A percentile compares a stretch with the other conserved stretches of the same genome.
Evolutionary conservation across 371 early-diverging fungal genomes (phyloP).

Genomic region (Apophysomyces ossiformis): DNA sequence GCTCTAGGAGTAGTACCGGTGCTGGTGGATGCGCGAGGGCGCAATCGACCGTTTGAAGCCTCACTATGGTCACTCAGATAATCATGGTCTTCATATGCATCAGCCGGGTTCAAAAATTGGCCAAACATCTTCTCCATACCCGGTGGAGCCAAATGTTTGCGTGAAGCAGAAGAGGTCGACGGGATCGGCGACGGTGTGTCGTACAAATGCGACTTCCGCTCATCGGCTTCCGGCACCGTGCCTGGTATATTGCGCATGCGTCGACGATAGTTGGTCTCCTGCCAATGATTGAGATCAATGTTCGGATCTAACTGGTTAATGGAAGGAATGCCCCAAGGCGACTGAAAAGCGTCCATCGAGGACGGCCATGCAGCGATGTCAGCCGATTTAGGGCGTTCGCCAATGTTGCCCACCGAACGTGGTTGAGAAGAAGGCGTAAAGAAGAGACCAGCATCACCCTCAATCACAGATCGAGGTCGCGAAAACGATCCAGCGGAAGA

Average conservation of each 20-base stretch:
- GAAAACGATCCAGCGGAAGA: slow-evolving; percentile 8
- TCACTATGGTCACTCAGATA: slow-evolving; percentile 60
- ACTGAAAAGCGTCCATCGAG: slow-evolving; percentile 26
- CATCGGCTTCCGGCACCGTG: slow-evolving; percentile 54
- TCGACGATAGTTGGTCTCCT: slow-evolving; percentile 15
- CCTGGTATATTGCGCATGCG: slow-evolving; percentile 41
- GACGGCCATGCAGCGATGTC: slow-evolving; percentile 66
- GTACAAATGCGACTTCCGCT: slow-evolving; percentile 27
- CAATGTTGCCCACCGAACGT: slow-evolving; percentile 25
- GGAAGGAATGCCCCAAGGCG: slow-evolving; percentile 18
- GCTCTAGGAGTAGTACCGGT: slow-evolving; percentile 25
- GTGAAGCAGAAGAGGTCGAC: slow-evolving; percentile 25
- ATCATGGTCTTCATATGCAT: slow-evolving; percentile 38
- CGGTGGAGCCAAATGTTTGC: slow-evolving; percentile 27
- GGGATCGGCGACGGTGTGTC: slow-evolving; percentile 25
- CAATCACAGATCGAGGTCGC: slow-evolving; percentile 56
- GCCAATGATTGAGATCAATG: slow-evolving; percentile 37
- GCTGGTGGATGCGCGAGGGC: slow-evolving; percentile 30
- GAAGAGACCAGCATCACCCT: slow-evolving; percentile 40
- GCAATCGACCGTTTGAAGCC: slow-evolving; percentile 23
- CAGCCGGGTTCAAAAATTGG: slow-evolving; percentile 36
- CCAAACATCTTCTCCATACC: slow-evolving; percentile 36
- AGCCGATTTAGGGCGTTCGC: slow-evolving; percentile 70
- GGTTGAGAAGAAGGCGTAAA: slow-evolving; percentile 27
- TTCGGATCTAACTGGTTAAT: slow-evolving; percentile 24